Percentiles rank a stretch among this genome's conserved stretches.
phyloP scores from a whole-genome alignment of 2,329 filamentous ascomycete species.

The Laburnicola sp. region DNA sequence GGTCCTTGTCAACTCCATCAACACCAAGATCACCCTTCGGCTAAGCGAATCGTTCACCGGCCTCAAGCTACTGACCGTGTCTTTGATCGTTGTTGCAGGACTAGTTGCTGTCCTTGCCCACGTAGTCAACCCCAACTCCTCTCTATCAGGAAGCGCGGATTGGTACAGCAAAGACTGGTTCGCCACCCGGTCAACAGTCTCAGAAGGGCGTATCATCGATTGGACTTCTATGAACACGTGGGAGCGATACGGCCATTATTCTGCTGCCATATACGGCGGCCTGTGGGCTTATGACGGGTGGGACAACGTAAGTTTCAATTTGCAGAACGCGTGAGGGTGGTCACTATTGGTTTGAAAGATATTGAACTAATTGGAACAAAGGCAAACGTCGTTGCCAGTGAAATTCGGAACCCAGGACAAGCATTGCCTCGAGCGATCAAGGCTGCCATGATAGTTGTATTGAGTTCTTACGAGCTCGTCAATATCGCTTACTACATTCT shows the following conservation, averaged over 20 bases:
- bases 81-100: slow-evolving; percentile 37
- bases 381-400: slow-evolving; percentile 46
- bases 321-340: slow-evolving; percentile 24
- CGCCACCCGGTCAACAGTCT: slow-evolving; percentile 53
- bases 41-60: slow-evolving; percentile 49
- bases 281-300: slow-evolving; percentile 69
- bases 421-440: slow-evolving; percentile 64
- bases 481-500: slow-evolving; percentile 67
- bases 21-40: slow-evolving; percentile 46
- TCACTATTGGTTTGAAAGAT: background rate
- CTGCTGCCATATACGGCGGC: slow-evolving; percentile 63
- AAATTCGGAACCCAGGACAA: slow-evolving; percentile 40
- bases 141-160: slow-evolving; percentile 36
- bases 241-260: slow-evolving; percentile 64
- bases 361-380: slow-evolving; percentile 16
- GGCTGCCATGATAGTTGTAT: slow-evolving; percentile 62
- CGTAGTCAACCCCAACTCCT: slow-evolving; percentile 30
- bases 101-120: slow-evolving; percentile 37
- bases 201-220: slow-evolving; percentile 46
- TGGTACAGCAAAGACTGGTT: slow-evolving; percentile 59
- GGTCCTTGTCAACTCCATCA: slow-evolving; percentile 51
- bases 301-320: slow-evolving; percentile 58
- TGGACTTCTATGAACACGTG: slow-evolving; percentile 53
- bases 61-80: slow-evolving; percentile 43
- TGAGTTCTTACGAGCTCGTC: slow-evolving; percentile 61